Percentiles rank a stretch among this genome's conserved stretches.
These are phyloP conservation scores for Trypanosoma rangeli DNA, from an alignment of 208 protist species.

Conservation along the genomic window DNA sequence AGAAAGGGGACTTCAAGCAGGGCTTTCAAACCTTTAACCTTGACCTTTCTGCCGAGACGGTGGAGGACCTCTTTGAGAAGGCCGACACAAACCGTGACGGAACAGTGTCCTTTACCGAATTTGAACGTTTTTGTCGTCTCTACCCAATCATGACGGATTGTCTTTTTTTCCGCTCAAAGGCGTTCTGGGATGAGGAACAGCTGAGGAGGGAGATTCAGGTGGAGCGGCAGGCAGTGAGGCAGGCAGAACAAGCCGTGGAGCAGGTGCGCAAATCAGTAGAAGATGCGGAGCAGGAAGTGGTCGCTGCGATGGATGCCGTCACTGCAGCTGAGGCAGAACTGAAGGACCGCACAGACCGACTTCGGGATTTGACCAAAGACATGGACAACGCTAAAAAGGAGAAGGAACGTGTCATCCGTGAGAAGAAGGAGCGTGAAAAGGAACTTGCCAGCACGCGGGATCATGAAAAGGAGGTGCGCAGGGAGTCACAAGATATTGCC, in stretches of 20 bases:
- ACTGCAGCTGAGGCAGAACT: constrained; percentile 68
- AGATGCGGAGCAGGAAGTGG: constrained; percentile 59
- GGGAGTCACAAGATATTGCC: constrained; percentile 66
- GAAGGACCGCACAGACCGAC: constrained; percentile 77
- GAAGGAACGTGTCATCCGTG: constrained; percentile 69
- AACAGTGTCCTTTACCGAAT: constrained; percentile 86
- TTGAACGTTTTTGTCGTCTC: constrained; percentile 83
- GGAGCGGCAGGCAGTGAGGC: constrained; percentile 68
- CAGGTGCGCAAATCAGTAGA: constrained; percentile 50
- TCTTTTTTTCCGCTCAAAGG: constrained; percentile 89
- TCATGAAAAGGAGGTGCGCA: constrained; percentile 76
- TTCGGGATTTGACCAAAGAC: constrained; percentile 76
- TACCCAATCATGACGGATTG: constrained; percentile 93
- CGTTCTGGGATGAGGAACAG: constrained; percentile 91
- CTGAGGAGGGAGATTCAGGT: constrained; percentile 79
- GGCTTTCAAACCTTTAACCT: constrained; percentile 83
- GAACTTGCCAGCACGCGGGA: constrained; percentile 61
- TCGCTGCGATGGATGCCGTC: constrained; percentile 54
- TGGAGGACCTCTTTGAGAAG: constrained; percentile 90
- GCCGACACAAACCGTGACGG: constrained; percentile 83
- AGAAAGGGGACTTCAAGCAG: constrained; percentile 78
- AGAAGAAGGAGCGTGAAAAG: constrained; percentile 85
- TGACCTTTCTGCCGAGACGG: constrained; percentile 82
- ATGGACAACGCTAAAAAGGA: constrained; percentile 81
- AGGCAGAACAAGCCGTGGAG: constrained; percentile 65